Evolutionary conservation across 2,329 filamentous ascomycete genomes (phyloP).

Genomic region (Xylariomycetidae sp.): DNA sequence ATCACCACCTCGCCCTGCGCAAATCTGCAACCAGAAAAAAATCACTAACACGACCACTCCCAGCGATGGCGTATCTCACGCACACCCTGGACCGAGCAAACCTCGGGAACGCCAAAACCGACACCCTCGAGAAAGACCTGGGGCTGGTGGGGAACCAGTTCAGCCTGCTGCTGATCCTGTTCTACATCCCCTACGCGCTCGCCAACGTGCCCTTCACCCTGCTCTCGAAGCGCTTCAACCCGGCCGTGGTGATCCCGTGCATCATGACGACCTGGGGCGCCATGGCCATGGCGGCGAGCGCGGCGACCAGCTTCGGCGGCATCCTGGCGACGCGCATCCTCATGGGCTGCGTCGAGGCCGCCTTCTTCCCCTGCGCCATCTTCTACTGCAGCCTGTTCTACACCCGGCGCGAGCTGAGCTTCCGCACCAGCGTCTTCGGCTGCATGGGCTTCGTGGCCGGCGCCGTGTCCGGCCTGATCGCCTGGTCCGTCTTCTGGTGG

Average conservation of each 20-base stretch:
- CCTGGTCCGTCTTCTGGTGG: slow-evolving; percentile 18
- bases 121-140: slow-evolving; percentile 23
- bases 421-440: slow-evolving; percentile 13
- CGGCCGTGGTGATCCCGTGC: slow-evolving; percentile 21
- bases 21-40: not conserved
- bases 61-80: slow-evolving; percentile 17
- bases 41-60: not conserved
- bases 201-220: slow-evolving; percentile 22
- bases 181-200: slow-evolving; percentile 27
- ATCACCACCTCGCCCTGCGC: not conserved
- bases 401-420: slow-evolving; percentile 13
- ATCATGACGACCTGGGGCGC: slow-evolving; percentile 22
- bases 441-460: slow-evolving; percentile 16
- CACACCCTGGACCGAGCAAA: slow-evolving; percentile 24
- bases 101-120: slow-evolving; percentile 27
- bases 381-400: slow-evolving; percentile 24
- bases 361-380: slow-evolving; percentile 20
- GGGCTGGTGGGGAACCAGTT: slow-evolving; percentile 25
- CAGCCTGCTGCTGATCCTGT: slow-evolving; percentile 26
- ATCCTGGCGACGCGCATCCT: slow-evolving; percentile 18
- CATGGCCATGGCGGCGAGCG: slow-evolving; percentile 18
- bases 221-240: slow-evolving; percentile 20
- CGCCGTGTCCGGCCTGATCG: slow-evolving; percentile 18
- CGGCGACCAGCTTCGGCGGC: slow-evolving; percentile 15
- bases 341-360: slow-evolving; percentile 22